These are phyloP conservation scores for Tillandsia leiboldiana DNA, from an alignment of 176 grass and related monocot species.

Conservation along the genomic window DNA sequence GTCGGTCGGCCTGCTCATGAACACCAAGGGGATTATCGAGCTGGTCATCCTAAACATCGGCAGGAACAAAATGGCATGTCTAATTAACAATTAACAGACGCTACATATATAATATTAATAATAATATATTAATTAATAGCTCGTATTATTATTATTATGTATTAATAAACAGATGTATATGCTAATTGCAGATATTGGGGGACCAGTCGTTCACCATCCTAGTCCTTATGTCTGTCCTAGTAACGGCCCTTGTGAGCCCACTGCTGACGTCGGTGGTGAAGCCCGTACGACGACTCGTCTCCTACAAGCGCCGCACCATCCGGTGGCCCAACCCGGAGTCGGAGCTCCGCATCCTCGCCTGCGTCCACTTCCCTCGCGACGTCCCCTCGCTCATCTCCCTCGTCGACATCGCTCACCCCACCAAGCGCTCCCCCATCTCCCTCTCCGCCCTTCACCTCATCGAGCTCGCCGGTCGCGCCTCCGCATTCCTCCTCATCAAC, in stretches of 20 bases:
- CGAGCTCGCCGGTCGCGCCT: slow-evolving; percentile 48
- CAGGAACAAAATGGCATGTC: slow-evolving; percentile 38
- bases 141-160: background rate
- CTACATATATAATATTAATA: too few species aligned
- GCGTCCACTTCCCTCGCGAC: slow-evolving; percentile 50
- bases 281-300: slow-evolving; percentile 41
- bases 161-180: background rate
- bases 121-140: too few species aligned
- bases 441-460: slow-evolving; percentile 60
- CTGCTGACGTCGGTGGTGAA: slow-evolving; percentile 38
- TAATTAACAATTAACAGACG: too few species aligned
- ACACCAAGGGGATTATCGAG: slow-evolving; percentile 60
- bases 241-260: slow-evolving; percentile 45
- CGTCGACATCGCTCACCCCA: slow-evolving; percentile 39
- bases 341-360: slow-evolving; percentile 41
- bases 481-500: slow-evolving; percentile 46
- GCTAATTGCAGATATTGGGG: slow-evolving; percentile 34
- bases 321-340: slow-evolving; percentile 47
- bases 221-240: slow-evolving; percentile 46
- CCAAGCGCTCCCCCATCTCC: slow-evolving; percentile 26
- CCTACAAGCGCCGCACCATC: slow-evolving; percentile 60
- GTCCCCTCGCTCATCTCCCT: slow-evolving; percentile 36
- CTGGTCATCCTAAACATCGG: slow-evolving; percentile 70
- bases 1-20: slow-evolving; percentile 62
- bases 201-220: slow-evolving; percentile 62